Evolutionary conservation across 2,329 filamentous ascomycete genomes (phyloP), one percentile per base, ranked within the genome.

Genomic region (Didymella sp.): DNA sequence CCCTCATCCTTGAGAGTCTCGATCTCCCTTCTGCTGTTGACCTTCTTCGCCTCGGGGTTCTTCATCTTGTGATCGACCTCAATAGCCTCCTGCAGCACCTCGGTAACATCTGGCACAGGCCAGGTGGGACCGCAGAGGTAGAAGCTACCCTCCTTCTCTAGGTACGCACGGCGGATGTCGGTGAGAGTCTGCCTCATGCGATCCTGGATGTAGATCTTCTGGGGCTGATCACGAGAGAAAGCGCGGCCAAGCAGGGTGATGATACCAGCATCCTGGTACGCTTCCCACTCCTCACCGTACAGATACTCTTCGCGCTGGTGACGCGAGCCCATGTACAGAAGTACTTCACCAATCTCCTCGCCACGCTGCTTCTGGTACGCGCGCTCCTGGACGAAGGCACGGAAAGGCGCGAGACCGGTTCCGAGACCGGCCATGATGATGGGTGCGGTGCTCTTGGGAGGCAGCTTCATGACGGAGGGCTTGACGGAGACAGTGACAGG

Each of bases 161-260:
- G 86, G 77, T 98, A 98, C 0, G 92, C 90, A 78, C 92, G 82
- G 56, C 92, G 84, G 62, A 99, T 96, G 61, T 95, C 88, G 41
- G 82, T 80, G 58, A 98, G 80, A 0, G 89, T 92, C 84, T 98
- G 85, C 56, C 95, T 85, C 95, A 99, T 99, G 65, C 93, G 87
- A 76, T 99, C 95, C 82, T 99, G 95, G 73, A 99, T 99, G 80
- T 99, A 99, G 64, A 99, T 96, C 87, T 99, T 99, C 81, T 97
- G 85, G 15, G 91, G 90, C 84, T 99, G 95, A 75, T 99, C 95
- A 75, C 95, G 89, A 57, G 91, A 96, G 84, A 99, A 99, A 40
- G 95, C 95, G 48, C 91, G 87, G 49, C 95, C 95, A 47, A 99
- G 86, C 38, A 96, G 85, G 0, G 95, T 99, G 75, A 99, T 93